phyloP scores from a whole-genome alignment of 345 rosid genomes.

The Pistacia atlantica region DNA sequence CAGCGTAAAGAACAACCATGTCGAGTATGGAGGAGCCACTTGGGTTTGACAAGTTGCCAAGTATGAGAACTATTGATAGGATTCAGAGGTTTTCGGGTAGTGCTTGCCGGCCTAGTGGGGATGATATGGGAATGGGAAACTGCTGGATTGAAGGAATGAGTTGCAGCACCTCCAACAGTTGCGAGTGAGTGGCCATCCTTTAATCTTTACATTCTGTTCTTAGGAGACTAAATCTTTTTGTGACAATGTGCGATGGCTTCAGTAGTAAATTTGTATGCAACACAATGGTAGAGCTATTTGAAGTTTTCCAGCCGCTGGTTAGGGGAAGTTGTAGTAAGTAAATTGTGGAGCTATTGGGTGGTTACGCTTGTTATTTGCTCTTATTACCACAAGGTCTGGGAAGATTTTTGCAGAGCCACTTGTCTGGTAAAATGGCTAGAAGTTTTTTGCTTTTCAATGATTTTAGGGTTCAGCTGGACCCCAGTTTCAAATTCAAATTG shows the following conservation, averaged over 20 bases:
- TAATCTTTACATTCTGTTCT: background rate
- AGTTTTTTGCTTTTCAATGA: background rate
- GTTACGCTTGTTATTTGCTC: too few relatives aligned
- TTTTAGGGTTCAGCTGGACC: background rate
- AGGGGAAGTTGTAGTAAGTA: background rate
- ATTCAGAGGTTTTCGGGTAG: conserved; percentile 85
- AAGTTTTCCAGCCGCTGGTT: background rate
- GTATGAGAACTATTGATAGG: conserved; percentile 81
- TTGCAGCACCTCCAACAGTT: conserved; percentile 80
- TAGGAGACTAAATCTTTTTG: background rate
- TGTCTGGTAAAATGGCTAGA: background rate
- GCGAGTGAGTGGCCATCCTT: conserved; percentile 48
- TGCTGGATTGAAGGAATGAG: conserved; percentile 83
- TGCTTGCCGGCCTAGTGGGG: conserved; percentile 74
- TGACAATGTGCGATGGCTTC: background rate
- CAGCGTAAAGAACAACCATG: conserved; percentile 52
- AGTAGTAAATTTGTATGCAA: background rate
- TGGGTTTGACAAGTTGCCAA: conserved; percentile 85
- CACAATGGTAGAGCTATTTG: background rate
- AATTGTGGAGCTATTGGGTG: background rate
- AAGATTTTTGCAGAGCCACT: background rate
- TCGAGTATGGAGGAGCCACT: conserved; percentile 97
- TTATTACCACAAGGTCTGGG: background rate
- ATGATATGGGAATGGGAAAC: conserved; percentile 76
- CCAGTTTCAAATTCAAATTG: too few relatives aligned